A percentile compares a stretch with the other conserved stretches of the same genome.
Conservation (phyloP, 495 filamentous ascomycete genomes). For the Xylaria castorea region DNA sequence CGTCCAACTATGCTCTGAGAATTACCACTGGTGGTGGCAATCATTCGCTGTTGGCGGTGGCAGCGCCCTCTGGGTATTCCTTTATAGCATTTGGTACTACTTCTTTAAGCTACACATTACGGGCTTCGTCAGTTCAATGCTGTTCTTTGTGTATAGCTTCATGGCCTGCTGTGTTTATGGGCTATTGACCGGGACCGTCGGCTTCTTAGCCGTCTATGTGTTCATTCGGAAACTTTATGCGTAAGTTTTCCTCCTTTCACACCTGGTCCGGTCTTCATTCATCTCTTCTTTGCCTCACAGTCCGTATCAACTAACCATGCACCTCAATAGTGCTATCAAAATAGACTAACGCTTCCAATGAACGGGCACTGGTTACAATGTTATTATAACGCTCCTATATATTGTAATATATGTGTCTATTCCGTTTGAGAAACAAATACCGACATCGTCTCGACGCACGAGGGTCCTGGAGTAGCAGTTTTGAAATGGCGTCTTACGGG, state of each 20-base stretch:
- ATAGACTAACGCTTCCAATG: slow-evolving; percentile 33
- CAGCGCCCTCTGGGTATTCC: slow-evolving; percentile 83
- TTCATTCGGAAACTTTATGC: slow-evolving; percentile 91
- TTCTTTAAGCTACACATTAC: slow-evolving; percentile 80
- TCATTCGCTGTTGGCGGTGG: slow-evolving; percentile 84
- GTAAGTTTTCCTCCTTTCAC: slow-evolving; percentile 50
- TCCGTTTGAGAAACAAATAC: slow-evolving; percentile 3
- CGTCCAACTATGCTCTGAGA: slow-evolving; percentile 84
- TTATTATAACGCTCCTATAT: slow-evolving; percentile 26
- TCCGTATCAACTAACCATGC: slow-evolving; percentile 25
- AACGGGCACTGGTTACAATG: neutral
- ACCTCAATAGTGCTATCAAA: slow-evolving; percentile 42
- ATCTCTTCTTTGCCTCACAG: neutral
- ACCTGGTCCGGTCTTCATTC: neutral
- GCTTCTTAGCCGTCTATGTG: slow-evolving; percentile 85
- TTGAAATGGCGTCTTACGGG: neutral
- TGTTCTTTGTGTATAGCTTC: slow-evolving; percentile 86
- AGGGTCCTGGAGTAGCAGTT: neutral
- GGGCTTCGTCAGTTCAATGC: slow-evolving; percentile 77
- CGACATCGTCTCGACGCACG: slow-evolving; percentile 4
- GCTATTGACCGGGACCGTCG: slow-evolving; percentile 83
- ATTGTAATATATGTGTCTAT: slow-evolving; percentile 26
- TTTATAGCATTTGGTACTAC: slow-evolving; percentile 90
- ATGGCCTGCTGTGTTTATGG: slow-evolving; percentile 87
- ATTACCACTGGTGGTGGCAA: slow-evolving; percentile 97